phyloP scores from a whole-genome alignment of 106 monocot genomes.

The Gastrodia elata region DNA sequence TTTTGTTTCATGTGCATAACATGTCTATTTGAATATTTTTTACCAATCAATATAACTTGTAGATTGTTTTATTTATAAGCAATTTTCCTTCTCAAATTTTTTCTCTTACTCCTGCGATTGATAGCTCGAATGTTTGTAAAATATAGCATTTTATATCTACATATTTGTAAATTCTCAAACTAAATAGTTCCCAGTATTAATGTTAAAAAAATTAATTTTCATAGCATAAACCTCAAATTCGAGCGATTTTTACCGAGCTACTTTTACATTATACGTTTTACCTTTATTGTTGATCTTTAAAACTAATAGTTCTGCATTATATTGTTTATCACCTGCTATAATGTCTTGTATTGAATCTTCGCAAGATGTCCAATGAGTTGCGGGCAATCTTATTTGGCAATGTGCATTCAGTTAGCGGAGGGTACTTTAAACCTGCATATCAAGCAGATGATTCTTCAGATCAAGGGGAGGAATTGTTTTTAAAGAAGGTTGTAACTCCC shows the following conservation, averaged over 20 bases:
- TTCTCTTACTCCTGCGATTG: background rate
- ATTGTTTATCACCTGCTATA: background rate
- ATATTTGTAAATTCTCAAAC: background rate
- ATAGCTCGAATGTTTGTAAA: background rate
- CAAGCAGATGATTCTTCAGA: too few relatives aligned
- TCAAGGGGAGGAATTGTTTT: slow-evolving; percentile 56
- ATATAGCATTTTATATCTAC: background rate
- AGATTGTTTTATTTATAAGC: background rate
- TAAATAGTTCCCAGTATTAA: background rate
- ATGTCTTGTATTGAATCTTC: background rate
- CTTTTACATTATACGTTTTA: too few relatives aligned
- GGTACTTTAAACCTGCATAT: slow-evolving; percentile 30
- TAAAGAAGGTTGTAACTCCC: slow-evolving; percentile 61
- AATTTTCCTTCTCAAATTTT: background rate
- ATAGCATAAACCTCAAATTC: background rate
- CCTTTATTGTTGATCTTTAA: background rate
- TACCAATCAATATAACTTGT: background rate
- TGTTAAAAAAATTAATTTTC: background rate
- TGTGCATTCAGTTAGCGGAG: slow-evolving; percentile 39
- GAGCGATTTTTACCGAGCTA: background rate
- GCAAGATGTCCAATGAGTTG: slow-evolving; percentile 77
- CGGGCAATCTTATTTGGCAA: slow-evolving; percentile 36
- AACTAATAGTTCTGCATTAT: background rate
- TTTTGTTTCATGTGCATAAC: background rate
- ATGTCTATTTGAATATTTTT: background rate